These are phyloP conservation scores for Penicillium sp. DNA, from an alignment of 2,329 filamentous ascomycete species.

Conservation along the genomic window DNA sequence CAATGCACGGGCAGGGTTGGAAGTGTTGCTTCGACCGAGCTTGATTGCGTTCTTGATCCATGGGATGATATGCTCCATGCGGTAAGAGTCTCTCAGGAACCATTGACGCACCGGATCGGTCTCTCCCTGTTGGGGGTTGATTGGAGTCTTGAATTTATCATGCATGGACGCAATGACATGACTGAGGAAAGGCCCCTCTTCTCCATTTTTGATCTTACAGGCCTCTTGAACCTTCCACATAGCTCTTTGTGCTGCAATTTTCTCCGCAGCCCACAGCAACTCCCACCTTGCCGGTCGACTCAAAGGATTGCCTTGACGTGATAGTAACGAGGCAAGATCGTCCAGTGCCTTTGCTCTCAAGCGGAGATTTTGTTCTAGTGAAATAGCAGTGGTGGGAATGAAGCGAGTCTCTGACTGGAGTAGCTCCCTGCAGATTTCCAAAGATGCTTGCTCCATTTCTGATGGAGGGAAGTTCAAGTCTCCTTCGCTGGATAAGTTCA, in stretches of 20 bases:
- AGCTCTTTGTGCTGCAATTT: slow-evolving; percentile 72
- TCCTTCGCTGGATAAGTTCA: slow-evolving; percentile 72
- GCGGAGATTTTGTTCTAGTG: slow-evolving; percentile 76
- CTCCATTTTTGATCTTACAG: slow-evolving; percentile 57
- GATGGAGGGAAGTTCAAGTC: slow-evolving; percentile 64
- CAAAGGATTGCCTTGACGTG: slow-evolving; percentile 60
- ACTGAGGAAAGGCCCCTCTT: slow-evolving; percentile 67
- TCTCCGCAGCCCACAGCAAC: slow-evolving; percentile 86
- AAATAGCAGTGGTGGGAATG: slow-evolving; percentile 69
- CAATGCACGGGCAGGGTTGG: slow-evolving; percentile 50
- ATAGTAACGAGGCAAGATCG: slow-evolving; percentile 70
- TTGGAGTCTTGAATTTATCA: slow-evolving; percentile 69
- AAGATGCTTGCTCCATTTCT: slow-evolving; percentile 73
- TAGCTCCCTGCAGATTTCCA: slow-evolving; percentile 77
- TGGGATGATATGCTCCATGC: slow-evolving; percentile 70
- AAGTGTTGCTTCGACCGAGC: slow-evolving; percentile 61
- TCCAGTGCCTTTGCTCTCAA: slow-evolving; percentile 70
- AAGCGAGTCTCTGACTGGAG: slow-evolving; percentile 72
- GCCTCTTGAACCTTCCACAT: slow-evolving; percentile 80
- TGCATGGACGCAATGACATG: slow-evolving; percentile 74
- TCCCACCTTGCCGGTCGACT: slow-evolving; percentile 70
- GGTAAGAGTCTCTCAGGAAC: slow-evolving; percentile 74
- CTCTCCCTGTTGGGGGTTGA: slow-evolving; percentile 63
- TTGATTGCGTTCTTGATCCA: slow-evolving; percentile 78
- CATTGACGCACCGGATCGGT: slow-evolving; percentile 79